Base-by-base conservation (phyloP, 2,329 filamentous ascomycete species). In the Chaetomium sp. region DNA sequence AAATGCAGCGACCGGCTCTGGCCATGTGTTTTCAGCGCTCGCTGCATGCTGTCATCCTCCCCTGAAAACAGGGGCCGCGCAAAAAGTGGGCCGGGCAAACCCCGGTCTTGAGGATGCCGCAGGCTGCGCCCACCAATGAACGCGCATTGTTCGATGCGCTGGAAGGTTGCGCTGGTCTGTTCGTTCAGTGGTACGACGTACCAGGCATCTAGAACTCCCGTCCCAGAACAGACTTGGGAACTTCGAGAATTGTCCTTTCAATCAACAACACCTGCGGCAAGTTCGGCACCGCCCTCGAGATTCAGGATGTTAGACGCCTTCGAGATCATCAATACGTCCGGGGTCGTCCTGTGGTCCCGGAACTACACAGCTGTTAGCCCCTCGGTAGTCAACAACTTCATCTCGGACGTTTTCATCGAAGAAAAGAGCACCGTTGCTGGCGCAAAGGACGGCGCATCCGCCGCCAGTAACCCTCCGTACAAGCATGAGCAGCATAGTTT, bases 331-430 rank as follows among this genome's bases (percentile, higher is more conserved):
- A 96, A 92, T 58, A 95, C 92, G 40, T 95, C 91, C 3, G 94
- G 94, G 55, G 91, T 99, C 60, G 94, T 99, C 56, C 82, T 99
- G 54, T 99, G 94, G 94, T 96, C 92, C 59, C 87, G 88, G 69
- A 87, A 85, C 33, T 96, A 92, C 70, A 84, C 86, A 53, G 80
- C 87, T 2, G 84, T 95, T 68, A 91, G 85, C 69, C 82, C 88
- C 44, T 85, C 87, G 65, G 79, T 96, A 62, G 86, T 99, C 77
- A 96, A 99, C 77, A 88, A 84, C 76, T 86, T 99, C 71, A 96
- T 99, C 73, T 86, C 86, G 70, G 91, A 97, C 72, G 89, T 96
- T 68, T 96, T 99, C 70, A 96, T 99, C 68, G 94, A 99, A 74
- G 92, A 96, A 76, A 91, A 89, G 71, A 81, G 82, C 58, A 79